These are phyloP conservation scores for Pleoardoris graminearum DNA, from an alignment of 2,329 filamentous ascomycete genomes.

Conservation along the genomic window DNA sequence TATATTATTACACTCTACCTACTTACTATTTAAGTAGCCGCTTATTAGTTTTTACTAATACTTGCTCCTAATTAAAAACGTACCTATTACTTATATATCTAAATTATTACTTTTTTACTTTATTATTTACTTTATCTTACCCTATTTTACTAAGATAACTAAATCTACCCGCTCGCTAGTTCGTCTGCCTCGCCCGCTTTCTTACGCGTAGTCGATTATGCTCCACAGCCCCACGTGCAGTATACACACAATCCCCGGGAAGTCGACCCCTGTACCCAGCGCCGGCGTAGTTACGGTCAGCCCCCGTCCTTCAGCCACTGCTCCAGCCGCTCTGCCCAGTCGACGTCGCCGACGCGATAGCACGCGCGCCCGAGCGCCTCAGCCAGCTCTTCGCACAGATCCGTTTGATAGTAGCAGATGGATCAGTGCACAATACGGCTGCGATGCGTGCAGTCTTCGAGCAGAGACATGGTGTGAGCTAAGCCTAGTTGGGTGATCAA, in stretches of 20 bases:
- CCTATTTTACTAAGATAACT: slow-evolving; percentile 11
- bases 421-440: no score
- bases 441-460: no score
- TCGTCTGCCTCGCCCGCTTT: slow-evolving; percentile 9
- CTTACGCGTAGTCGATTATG: slow-evolving; percentile 15
- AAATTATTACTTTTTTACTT: slow-evolving; percentile 2
- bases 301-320: neutral
- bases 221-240: slow-evolving; percentile 15
- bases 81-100: slow-evolving; percentile 10
- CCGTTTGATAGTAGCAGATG: no score
- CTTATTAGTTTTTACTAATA: slow-evolving; percentile 12
- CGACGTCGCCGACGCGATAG: no score
- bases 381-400: no score
- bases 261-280: neutral
- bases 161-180: slow-evolving; percentile 4
- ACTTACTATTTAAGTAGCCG: slow-evolving; percentile 8
- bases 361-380: no score
- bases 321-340: neutral
- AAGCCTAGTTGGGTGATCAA: no score
- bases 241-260: neutral
- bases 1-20: slow-evolving; percentile 5
- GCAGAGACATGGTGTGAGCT: no score
- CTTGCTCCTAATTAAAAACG: slow-evolving; percentile 1
- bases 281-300: neutral
- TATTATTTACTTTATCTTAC: slow-evolving; percentile 10